Base-by-base conservation (phyloP, 129 eudicot genomes). In the Solidago caesia region DNA sequence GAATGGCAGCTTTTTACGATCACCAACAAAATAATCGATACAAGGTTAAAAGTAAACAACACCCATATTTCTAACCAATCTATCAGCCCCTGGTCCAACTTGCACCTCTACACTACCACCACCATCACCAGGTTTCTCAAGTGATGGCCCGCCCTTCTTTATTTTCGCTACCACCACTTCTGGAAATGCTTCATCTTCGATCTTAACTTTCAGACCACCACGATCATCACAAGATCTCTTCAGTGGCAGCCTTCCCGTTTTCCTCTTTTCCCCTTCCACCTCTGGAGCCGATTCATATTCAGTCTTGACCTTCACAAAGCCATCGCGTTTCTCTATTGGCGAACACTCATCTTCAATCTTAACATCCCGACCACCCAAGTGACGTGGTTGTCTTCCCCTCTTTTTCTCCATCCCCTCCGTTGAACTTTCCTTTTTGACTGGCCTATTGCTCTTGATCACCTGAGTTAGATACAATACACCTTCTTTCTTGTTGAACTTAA, bases 11-110 rank as follows among this genome's bases (percentile, higher is more conserved):
- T 21, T 5, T 3, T 48, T 15, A 57, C 68, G 27, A 48, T 27
- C 71, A 44, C 8, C 67, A 72, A 43, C 64, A 15, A 25, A 42
- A 9, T 61, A 39, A 63, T 53, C 46, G 43, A 7, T 44, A 41
- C 27, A n/a, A 77, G 67, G 43, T 55, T 44, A 78, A 66, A 79
- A 79, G 82, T 79, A 79, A 43, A 71, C 45, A 64, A 79, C 82
- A n/a, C 10, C 59, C 41, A 25, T 63, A 48, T 63, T 47, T 43
- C 57, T 63, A 39, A 77, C 6, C 59, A 27, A 10, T 6, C 39
- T 55, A 33, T 71, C 82, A 14, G 1, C 8, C 77, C 39, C 68
- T 10, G 3, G 11, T 11, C 44, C 68, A 55, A 27, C 13, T 42
- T 66, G 44, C 48, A 25, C 42, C 44, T 33, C 51, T 3, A 33